A percentile compares a stretch with the other conserved stretches of the same genome.
Evolutionary conservation across 2,329 filamentous ascomycete genomes (phyloP).

Genomic region (Hymenoscyphus linearis): DNA sequence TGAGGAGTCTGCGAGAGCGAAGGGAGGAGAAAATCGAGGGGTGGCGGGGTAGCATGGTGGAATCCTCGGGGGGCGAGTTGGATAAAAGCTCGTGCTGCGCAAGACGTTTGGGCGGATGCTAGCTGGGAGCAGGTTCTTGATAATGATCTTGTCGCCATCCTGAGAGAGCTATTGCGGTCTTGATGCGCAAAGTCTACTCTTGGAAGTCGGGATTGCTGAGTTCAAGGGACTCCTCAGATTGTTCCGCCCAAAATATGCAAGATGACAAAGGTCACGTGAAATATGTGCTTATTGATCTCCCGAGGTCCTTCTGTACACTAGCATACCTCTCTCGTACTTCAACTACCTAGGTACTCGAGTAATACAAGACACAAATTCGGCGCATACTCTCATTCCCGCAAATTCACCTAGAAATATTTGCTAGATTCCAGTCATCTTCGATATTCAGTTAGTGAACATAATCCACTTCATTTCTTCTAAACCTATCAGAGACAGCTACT

Average conservation of each 20-base stretch:
- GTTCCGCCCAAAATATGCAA: background rate
- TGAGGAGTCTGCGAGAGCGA: constrained; percentile 2
- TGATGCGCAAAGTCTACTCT: background rate
- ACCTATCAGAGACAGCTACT: background rate
- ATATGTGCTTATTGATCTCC: too few species aligned
- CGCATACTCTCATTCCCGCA: too few species aligned
- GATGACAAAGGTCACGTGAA: too few species aligned
- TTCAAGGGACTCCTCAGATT: background rate
- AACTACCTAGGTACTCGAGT: too few species aligned
- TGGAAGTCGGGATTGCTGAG: background rate
- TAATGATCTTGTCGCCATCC: constrained; percentile 26
- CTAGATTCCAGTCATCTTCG: background rate
- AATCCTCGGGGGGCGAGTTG: constrained; percentile 23
- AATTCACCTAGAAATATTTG: background rate
- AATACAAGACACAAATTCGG: too few species aligned
- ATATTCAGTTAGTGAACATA: background rate
- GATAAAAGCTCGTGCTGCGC: constrained; percentile 27
- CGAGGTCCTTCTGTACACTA: too few species aligned
- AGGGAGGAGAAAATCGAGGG: constrained; percentile 30
- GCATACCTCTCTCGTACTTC: too few species aligned
- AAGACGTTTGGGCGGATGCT: constrained; percentile 13
- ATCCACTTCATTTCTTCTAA: background rate
- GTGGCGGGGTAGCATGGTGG: constrained; percentile 19
- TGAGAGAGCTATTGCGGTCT: background rate
- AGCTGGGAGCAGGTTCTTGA: constrained; percentile 22